Evolutionary conservation across 2,329 filamentous ascomycete genomes (phyloP).

Genomic region (Colletotrichum paranaense): DNA sequence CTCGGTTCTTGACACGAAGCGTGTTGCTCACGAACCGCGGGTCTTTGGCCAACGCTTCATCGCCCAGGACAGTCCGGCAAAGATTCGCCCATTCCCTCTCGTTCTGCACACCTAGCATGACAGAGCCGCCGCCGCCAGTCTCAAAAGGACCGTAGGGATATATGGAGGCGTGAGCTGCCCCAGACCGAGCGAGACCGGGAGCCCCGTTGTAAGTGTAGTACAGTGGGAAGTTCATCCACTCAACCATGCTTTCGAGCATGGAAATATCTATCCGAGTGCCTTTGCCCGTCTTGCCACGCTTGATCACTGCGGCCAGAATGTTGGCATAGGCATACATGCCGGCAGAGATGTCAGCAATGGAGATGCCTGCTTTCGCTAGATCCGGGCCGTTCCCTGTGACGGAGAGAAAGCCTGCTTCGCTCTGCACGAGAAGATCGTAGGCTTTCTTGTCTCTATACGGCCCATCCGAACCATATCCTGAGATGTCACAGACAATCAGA

Average conservation of each 20-base stretch:
- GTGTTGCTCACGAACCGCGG: constrained; percentile 59
- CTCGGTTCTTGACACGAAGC: constrained; percentile 57
- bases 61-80: constrained; percentile 56
- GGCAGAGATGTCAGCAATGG: constrained; percentile 65
- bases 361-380: constrained; percentile 63
- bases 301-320: constrained; percentile 61
- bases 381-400: constrained; percentile 58
- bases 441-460: constrained; percentile 66
- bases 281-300: constrained; percentile 58
- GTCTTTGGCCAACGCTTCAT: constrained; percentile 55
- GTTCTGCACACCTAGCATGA: constrained; percentile 69
- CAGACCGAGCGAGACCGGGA: constrained; percentile 54
- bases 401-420: constrained; percentile 63
- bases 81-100: constrained; percentile 66
- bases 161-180: constrained; percentile 64
- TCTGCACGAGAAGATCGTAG: constrained; percentile 66
- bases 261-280: constrained; percentile 65
- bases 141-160: constrained; percentile 68
- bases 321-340: constrained; percentile 64
- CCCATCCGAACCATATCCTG: constrained; percentile 62
- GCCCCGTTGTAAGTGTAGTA: constrained; percentile 63
- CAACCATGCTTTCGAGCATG: constrained; percentile 68
- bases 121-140: constrained; percentile 57
- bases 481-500: constrained; percentile 66
- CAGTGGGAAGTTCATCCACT: constrained; percentile 69